Evolutionary conservation across 305 asterid genomes (phyloP), one percentile per base, ranked within the genome.

Genomic region (Fraxinus latifolia): DNA sequence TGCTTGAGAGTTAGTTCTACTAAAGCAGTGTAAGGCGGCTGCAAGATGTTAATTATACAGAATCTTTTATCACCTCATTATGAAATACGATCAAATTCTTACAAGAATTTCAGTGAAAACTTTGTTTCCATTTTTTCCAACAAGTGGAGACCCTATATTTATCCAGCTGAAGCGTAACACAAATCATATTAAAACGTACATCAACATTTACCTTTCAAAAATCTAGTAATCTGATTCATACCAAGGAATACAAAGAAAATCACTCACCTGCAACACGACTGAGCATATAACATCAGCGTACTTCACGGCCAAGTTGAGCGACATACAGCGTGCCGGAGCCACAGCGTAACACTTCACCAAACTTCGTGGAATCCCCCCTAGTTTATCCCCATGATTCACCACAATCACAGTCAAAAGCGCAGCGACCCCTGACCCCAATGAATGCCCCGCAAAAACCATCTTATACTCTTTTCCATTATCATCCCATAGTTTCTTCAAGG

Each of bases 271-370:
- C 88, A 95, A 83, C 81, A 95, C 93, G 32, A 95, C 92, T 1
- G 99, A 95, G 37, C 83, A 70, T 72, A 94, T 91, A 78, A 95
- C 86, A 84, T 94, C 99, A 6, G 98, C 98, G 78, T 95, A 95
- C 82, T 94, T 94, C 7, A 94, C 99, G 9, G 98, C 99, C 87
- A 95, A 88, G 83, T 95, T 95, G 76, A 95, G 97, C 1, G 99
- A 95, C 98, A 95, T 90, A 78, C 99, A 95, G 83, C 98, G 78
- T 0, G 99, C 97, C 5, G 98, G 98, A 4, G 98, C 99, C 37
- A 95, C 91, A 1, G 99, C 91, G 77, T 94, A 95, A 80, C 98
- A 94, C 80, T 88, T 84, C 32, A 95, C 34, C 83, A 92, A 81
- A 83, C 84, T 83, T 89, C 97, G 83, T 0, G 98, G 92, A 82